Base-by-base conservation (phyloP, 2,329 filamentous ascomycete genomes). In the Verticillium klebahnii region DNA sequence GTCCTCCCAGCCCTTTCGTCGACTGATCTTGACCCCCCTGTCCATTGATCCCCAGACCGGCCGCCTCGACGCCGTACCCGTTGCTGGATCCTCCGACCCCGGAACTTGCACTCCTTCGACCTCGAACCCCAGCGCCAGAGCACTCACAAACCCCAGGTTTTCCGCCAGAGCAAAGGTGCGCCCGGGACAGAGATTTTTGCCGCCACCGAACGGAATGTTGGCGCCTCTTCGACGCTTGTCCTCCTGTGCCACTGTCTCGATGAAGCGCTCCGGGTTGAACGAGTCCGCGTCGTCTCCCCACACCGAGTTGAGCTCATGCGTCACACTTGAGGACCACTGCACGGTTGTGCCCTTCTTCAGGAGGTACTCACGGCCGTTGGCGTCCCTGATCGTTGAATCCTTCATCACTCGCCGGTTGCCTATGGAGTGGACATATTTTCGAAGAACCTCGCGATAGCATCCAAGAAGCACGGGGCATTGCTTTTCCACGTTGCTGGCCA, bases 401-500 rank as follows among this genome's bases (percentile, higher is more conserved):
- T 72, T 65, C 55, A 73, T 67, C 3, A 81, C 76, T 5, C 71
- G 66, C 23, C 80, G 74, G 19, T 72, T 75, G 7, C 74, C 75
- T 2, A 74, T 67, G 17, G 72, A 69, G 7, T 75, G 73, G 11
- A 76, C 71, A 45, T 71, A 71, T 1, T 79, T 54, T 17, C 80
- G 76, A 36, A 82, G 67, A 0, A 71, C 73, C 66, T 84, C 81
- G 55, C 76, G 76, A 64, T 76, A 81, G 8, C 72, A 72, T 8
- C 77, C 75, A 31, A 75, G 69, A 19, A 83, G 67, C 3, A 80
- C 69, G 0, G 78, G 77, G 60, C 77, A 80, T 1, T 67, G 57
- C 8, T 74, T 68, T 54, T 75, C 73, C 7, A 83, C 67, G 2
- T 65, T 65, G 1, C 64, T 66, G 45, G 73, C 69, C 40, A 77